Conservation (phyloP, 2,329 filamentous ascomycete genomes). For the Lecanosticta acicola region DNA sequence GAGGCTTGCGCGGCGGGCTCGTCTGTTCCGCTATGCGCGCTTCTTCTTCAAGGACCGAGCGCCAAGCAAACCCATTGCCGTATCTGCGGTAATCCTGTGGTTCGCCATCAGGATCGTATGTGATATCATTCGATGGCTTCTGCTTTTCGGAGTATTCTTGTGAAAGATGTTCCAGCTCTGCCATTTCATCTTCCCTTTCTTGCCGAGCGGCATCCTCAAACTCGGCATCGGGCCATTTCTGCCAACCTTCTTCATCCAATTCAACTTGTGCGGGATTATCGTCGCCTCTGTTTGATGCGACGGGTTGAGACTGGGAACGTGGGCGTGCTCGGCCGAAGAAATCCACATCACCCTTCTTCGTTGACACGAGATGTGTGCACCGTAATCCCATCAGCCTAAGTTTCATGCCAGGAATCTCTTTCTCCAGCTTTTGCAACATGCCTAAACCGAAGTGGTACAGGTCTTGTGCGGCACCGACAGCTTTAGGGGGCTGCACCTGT, state of each 20-base stretch:
- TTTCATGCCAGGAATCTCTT: conserved; percentile 73
- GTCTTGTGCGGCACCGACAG: conserved; percentile 69
- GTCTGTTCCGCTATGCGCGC: conserved; percentile 28
- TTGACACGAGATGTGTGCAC: conserved; percentile 80
- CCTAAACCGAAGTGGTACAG: conserved; percentile 75
- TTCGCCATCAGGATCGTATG: conserved; percentile 5
- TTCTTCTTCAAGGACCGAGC: conserved; percentile 29
- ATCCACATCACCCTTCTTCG: conserved; percentile 69
- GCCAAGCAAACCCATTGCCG: conserved; percentile 31
- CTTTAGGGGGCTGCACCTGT: conserved; percentile 68
- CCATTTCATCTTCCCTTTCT: conserved; percentile 56
- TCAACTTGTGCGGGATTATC: conserved; percentile 20
- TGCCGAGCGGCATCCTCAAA: conserved; percentile 58
- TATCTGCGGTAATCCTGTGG: conserved; percentile 28
- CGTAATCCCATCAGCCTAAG: conserved; percentile 82
- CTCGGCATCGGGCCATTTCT: conserved; percentile 63
- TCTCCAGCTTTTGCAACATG: conserved; percentile 76
- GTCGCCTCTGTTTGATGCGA: conserved; percentile 27
- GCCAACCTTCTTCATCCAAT: conserved; percentile 53
- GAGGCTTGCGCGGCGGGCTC: conserved; percentile 7
- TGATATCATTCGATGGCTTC: conserved; percentile 10
- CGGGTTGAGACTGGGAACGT: conserved; percentile 6
- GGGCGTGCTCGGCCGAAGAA: conserved; percentile 62
- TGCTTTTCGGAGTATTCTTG: conserved; percentile 47
- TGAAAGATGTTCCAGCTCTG: conserved; percentile 56